Conservation (phyloP, 805 yeast species). For the Hanseniaspora hatyaiensis region DNA sequence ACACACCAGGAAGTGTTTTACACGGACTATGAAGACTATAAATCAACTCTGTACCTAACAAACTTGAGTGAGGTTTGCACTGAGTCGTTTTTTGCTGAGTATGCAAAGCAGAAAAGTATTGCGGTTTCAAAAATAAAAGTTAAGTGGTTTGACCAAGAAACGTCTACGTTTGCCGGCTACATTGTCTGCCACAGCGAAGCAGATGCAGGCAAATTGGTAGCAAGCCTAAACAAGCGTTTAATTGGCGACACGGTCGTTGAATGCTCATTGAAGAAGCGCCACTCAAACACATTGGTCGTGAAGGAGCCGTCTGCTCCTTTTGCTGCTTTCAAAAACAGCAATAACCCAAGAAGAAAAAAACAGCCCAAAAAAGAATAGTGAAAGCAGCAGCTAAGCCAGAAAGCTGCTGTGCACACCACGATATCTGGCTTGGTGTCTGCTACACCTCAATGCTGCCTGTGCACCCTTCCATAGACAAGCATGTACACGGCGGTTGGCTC, state of each 20-base stretch:
- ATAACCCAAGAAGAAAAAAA: too few species aligned
- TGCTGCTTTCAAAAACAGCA: too few species aligned
- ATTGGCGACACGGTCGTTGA: constrained; percentile 25
- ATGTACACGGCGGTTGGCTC: too few species aligned
- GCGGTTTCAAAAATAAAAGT: constrained; percentile 19
- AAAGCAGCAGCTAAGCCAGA: too few species aligned
- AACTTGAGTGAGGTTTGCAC: constrained; percentile 27
- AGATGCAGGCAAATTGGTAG: constrained; percentile 22
- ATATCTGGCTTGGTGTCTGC: too few species aligned
- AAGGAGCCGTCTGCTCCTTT: neutral
- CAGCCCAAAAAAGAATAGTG: too few species aligned
- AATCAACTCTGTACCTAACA: constrained; percentile 21
- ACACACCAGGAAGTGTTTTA: constrained; percentile 6
- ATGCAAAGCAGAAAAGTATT: constrained; percentile 25
- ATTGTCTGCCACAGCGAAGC: constrained; percentile 21
- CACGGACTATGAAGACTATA: constrained; percentile 16
- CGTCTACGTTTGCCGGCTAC: constrained; percentile 24
- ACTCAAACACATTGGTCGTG: neutral
- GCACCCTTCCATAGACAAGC: too few species aligned
- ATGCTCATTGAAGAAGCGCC: constrained; percentile 21
- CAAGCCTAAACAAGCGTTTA: constrained; percentile 22
- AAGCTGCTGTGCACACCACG: too few species aligned
- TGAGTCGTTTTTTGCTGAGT: constrained; percentile 22
- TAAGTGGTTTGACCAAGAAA: constrained; percentile 18
- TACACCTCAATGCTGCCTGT: too few species aligned